Evolutionary conservation across 139 green algal genomes (phyloP).

Genomic region (Deuterostichococcus epilithicus): DNA sequence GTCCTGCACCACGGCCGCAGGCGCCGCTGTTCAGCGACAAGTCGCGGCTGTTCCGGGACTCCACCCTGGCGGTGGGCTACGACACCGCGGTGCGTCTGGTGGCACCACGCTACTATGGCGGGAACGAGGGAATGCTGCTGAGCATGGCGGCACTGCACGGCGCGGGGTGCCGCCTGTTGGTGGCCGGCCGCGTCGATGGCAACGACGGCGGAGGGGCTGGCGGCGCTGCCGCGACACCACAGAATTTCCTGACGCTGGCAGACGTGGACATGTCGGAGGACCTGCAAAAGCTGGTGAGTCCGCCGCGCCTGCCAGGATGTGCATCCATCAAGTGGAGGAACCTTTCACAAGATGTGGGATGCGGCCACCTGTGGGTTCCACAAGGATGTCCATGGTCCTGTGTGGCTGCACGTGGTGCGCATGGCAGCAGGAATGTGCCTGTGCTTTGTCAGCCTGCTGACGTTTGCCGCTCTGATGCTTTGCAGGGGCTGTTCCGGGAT

Average conservation of each 20-base stretch:
- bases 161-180: slow-evolving; percentile 60
- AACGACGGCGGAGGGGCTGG: background rate
- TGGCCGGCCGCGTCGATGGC: slow-evolving; percentile 61
- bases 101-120: slow-evolving; percentile 71
- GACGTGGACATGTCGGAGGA: slow-evolving; percentile 53
- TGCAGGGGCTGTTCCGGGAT: slow-evolving; percentile 51
- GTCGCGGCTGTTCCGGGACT: slow-evolving; percentile 57
- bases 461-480: background rate
- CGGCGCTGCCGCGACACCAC: background rate
- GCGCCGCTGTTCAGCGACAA: slow-evolving; percentile 78
- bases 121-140: slow-evolving; percentile 55
- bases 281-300: slow-evolving; percentile 34
- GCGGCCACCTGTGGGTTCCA: background rate
- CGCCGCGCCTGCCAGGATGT: background rate
- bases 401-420: background rate
- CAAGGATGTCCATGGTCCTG: background rate
- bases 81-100: slow-evolving; percentile 78
- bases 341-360: no score
- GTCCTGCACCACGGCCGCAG: slow-evolving; percentile 10
- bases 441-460: background rate
- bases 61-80: slow-evolving; percentile 73
- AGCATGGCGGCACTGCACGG: slow-evolving; percentile 41
- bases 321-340: no score
- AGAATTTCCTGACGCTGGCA: slow-evolving; percentile 46
- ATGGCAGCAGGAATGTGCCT: background rate